Percentiles rank a stretch among this genome's conserved stretches.
Evolutionary conservation across 805 yeast species (phyloP).

Genomic region (Blastobotrys muscicola): DNA sequence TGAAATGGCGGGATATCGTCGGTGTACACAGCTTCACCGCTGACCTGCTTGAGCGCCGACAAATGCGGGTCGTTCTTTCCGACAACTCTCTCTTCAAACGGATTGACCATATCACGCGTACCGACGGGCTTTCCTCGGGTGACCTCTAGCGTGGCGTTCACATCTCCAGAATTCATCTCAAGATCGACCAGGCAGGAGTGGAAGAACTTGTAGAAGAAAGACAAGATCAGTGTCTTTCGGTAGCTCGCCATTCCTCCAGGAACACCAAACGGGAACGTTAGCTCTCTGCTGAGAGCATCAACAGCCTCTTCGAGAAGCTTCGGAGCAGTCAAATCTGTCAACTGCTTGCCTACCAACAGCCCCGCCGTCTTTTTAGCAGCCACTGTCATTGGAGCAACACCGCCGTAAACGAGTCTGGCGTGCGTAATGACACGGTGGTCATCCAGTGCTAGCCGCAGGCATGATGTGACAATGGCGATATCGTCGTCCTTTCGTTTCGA

Average conservation of each 20-base stretch:
- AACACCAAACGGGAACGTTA: slow-evolving; percentile 32
- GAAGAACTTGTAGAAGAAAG: slow-evolving; percentile 38
- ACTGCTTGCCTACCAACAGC: slow-evolving; percentile 14
- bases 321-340: slow-evolving; percentile 14
- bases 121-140: slow-evolving; percentile 32
- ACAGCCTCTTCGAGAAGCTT: slow-evolving; percentile 26
- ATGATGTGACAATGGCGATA: slow-evolving; percentile 40
- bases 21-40: slow-evolving; percentile 39
- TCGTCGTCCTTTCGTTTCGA: slow-evolving; percentile 43
- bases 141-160: slow-evolving; percentile 28
- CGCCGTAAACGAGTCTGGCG: slow-evolving; percentile 36
- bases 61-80: slow-evolving; percentile 37
- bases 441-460: slow-evolving; percentile 25
- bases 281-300: slow-evolving; percentile 28
- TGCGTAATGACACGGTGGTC: slow-evolving; percentile 16
- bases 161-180: slow-evolving; percentile 19
- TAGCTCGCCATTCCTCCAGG: slow-evolving; percentile 44
- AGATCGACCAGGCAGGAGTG: slow-evolving; percentile 24
- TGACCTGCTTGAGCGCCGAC: slow-evolving; percentile 38
- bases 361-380: slow-evolving; percentile 30
- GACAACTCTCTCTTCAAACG: slow-evolving; percentile 30
- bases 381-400: slow-evolving; percentile 40
- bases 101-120: slow-evolving; percentile 31
- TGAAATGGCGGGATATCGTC: slow-evolving; percentile 37
- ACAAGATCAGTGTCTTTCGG: slow-evolving; percentile 35